A percentile compares a stretch with the other conserved stretches of the same genome.
phyloP scores from a whole-genome alignment of 2,329 filamentous ascomycete genomes.

The Zymoseptoria ardabiliae region DNA sequence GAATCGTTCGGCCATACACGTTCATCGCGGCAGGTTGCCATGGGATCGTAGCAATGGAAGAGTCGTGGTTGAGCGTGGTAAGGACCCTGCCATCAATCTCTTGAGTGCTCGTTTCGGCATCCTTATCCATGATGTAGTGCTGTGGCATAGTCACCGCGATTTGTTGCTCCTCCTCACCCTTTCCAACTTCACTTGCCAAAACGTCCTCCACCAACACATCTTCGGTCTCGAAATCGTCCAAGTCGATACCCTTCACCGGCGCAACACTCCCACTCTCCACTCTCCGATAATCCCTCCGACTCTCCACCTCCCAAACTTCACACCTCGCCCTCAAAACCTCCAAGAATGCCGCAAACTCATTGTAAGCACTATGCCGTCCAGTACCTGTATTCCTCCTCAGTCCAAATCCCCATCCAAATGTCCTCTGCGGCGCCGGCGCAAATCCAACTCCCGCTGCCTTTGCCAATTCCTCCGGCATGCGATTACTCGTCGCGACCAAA shows the following conservation, averaged over 20 bases:
- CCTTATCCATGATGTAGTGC: constrained; percentile 11
- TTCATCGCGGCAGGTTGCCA: constrained; percentile 42
- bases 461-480: constrained; percentile 73
- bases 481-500: constrained; percentile 70
- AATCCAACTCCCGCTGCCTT: constrained; percentile 69
- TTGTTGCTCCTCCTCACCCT: background rate
- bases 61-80: background rate
- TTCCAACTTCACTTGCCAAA: constrained; percentile 1
- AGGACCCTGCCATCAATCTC: background rate
- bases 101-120: background rate
- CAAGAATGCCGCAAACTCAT: constrained; percentile 69
- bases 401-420: constrained; percentile 34
- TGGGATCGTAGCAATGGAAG: constrained; percentile 5
- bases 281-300: constrained; percentile 61
- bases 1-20: constrained; percentile 58
- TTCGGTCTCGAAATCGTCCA: constrained; percentile 14
- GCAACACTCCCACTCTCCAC: constrained; percentile 39
- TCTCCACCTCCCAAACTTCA: constrained; percentile 79
- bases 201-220: constrained; percentile 5
- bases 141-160: constrained; percentile 9
- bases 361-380: constrained; percentile 52
- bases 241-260: constrained; percentile 12
- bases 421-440: constrained; percentile 44
- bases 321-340: constrained; percentile 70
- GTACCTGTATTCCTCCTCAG: constrained; percentile 32